These are phyloP conservation scores for Aquilaria malaccensis DNA, from an alignment of 345 rosid genomes.

Conservation along the genomic window DNA sequence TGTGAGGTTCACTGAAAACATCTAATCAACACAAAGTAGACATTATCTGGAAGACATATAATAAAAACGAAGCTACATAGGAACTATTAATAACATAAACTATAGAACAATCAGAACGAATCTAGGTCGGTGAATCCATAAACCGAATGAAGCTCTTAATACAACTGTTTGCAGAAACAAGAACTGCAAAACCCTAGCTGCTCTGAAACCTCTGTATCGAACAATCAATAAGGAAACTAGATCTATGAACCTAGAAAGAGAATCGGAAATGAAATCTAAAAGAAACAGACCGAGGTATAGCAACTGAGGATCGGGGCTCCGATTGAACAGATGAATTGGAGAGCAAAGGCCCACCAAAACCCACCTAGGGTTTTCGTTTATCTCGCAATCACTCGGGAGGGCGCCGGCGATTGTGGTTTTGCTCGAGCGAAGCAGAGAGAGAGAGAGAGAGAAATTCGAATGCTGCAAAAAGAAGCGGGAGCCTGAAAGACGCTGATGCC, in stretches of 20 bases:
- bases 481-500: constrained; percentile 23
- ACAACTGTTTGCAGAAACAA: background rate
- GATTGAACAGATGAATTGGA: constrained; percentile 2
- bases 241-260: background rate
- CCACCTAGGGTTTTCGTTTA: constrained; percentile 26
- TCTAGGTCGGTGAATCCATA: background rate
- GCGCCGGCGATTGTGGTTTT: background rate
- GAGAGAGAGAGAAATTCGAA: constrained; percentile 32
- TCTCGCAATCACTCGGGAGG: background rate
- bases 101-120: background rate
- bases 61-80: no score
- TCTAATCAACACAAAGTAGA: no score
- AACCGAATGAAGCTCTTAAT: background rate
- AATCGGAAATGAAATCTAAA: background rate
- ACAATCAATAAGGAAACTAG: background rate
- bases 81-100: background rate
- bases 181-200: background rate
- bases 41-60: no score
- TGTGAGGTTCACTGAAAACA: no score
- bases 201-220: background rate
- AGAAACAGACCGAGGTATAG: background rate
- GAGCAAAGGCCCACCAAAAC: background rate
- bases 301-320: constrained; percentile 7
- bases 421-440: constrained; percentile 7
- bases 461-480: constrained; percentile 64